Percentiles rank a stretch among this genome's conserved stretches.
Conservation (phyloP, 352 stramenopile genomes). For the Phytophthora fragariae region DNA sequence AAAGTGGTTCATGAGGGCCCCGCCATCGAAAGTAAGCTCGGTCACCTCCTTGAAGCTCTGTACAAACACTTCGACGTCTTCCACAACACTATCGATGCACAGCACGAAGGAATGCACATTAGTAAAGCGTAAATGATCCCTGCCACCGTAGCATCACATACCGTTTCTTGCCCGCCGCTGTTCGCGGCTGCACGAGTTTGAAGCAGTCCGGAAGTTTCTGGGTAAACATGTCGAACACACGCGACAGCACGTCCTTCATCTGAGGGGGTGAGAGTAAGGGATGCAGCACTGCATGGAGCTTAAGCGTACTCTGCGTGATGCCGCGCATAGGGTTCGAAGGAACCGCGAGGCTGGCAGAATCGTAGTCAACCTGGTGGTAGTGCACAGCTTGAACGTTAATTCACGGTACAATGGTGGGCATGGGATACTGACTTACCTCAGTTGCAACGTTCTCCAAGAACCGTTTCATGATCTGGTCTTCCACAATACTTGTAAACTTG, state of each 20-base stretch:
- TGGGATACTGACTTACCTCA: conserved; percentile 44
- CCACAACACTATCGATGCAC: conserved; percentile 54
- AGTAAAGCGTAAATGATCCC: neutral
- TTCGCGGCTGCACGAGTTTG: conserved; percentile 83
- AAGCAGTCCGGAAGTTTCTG: conserved; percentile 92
- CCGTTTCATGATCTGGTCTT: conserved; percentile 96
- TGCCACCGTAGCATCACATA: conserved; percentile 33
- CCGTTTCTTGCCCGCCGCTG: conserved; percentile 73
- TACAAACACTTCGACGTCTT: conserved; percentile 80
- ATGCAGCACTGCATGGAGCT: conserved; percentile 95
- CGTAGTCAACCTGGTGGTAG: conserved; percentile 73
- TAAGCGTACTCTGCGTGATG: conserved; percentile 94
- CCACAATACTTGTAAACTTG: conserved; percentile 98
- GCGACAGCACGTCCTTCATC: conserved; percentile 96
- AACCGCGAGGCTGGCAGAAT: conserved; percentile 61
- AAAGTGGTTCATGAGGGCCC: conserved; percentile 69
- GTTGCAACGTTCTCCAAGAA: conserved; percentile 82
- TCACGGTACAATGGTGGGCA: conserved; percentile 29
- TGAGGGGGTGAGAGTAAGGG: conserved; percentile 93
- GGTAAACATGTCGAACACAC: conserved; percentile 89
- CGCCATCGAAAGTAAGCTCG: conserved; percentile 72
- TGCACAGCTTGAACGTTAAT: conserved; percentile 33
- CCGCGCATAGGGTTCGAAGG: conserved; percentile 91
- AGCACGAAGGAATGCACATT: conserved; percentile 1
- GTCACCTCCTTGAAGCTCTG: conserved; percentile 77